Evolutionary conservation across 257 asterid genomes (phyloP).

Genomic region (Ocimum tenuiflorum): DNA sequence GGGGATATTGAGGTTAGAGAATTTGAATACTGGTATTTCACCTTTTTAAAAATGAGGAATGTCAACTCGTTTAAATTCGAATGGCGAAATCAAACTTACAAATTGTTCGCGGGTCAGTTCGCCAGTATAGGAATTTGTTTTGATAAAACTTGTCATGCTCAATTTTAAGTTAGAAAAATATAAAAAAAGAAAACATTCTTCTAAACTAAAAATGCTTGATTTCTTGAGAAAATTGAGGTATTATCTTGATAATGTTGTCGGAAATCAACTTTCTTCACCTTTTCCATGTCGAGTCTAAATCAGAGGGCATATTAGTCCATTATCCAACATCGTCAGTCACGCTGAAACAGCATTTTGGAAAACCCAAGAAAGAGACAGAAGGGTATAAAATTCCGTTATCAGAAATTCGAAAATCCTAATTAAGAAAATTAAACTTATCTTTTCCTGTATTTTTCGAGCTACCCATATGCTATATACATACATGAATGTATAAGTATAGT

Average conservation of each 20-base stretch:
- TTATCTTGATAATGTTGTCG: background rate
- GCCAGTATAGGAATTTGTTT: too few species aligned
- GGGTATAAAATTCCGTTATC: slow-evolving; percentile 5
- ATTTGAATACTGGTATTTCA: too few species aligned
- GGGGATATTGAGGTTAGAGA: too few species aligned
- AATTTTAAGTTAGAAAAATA: too few species aligned
- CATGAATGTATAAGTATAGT: slow-evolving; percentile 7
- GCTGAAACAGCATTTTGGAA: background rate
- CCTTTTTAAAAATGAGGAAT: too few species aligned
- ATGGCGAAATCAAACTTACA: too few species aligned
- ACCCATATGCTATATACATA: background rate
- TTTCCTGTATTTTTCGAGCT: background rate
- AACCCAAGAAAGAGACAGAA: slow-evolving; percentile 1
- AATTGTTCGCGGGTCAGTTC: too few species aligned
- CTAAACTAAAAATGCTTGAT: background rate
- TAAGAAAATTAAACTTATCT: slow-evolving; percentile 2
- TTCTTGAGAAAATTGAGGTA: background rate
- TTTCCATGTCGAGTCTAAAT: background rate
- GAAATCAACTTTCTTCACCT: background rate
- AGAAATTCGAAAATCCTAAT: slow-evolving; percentile 6
- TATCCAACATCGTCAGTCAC: background rate
- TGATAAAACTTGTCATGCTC: too few species aligned
- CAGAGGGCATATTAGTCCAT: slow-evolving; percentile 17
- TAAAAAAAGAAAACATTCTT: too few species aligned
- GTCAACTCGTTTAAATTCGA: too few species aligned